These are phyloP conservation scores for Zelopaecilomyces penicillatus DNA, from an alignment of 2,329 filamentous ascomycete species.

Conservation along the genomic window DNA sequence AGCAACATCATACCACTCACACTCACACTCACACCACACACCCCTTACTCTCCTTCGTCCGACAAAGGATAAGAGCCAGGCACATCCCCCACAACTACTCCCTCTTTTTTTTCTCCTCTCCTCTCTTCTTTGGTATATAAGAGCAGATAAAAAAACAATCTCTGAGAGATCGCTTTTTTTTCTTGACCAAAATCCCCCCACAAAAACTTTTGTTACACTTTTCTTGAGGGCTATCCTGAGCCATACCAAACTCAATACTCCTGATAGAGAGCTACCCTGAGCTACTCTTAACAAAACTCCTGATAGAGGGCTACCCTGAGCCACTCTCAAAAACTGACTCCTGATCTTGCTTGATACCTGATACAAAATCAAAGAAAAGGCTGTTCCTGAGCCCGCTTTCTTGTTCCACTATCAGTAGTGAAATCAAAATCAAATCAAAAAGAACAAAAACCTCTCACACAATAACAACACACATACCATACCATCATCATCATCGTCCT, in stretches of 20 bases:
- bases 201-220: background rate
- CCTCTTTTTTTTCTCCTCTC: background rate
- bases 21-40: no score
- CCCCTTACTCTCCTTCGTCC: no score
- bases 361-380: slow-evolving; percentile 3
- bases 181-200: background rate
- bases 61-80: no score
- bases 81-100: no score
- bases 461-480: background rate
- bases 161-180: background rate
- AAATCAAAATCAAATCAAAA: no score
- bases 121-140: background rate
- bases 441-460: slow-evolving; percentile 2
- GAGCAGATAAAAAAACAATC: background rate
- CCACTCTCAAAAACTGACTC: slow-evolving; percentile 9
- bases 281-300: slow-evolving; percentile 9
- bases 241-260: slow-evolving; percentile 9
- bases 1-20: no score
- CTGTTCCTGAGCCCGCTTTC: slow-evolving; percentile 7
- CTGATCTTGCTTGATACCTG: slow-evolving; percentile 6
- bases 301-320: slow-evolving; percentile 7
- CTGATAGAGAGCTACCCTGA: slow-evolving; percentile 12
- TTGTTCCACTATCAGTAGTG: no score
- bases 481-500: background rate
- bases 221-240: slow-evolving; percentile 13